Conservation (phyloP, 2,329 filamentous ascomycete genomes). For the Hypoxylon sp. region DNA sequence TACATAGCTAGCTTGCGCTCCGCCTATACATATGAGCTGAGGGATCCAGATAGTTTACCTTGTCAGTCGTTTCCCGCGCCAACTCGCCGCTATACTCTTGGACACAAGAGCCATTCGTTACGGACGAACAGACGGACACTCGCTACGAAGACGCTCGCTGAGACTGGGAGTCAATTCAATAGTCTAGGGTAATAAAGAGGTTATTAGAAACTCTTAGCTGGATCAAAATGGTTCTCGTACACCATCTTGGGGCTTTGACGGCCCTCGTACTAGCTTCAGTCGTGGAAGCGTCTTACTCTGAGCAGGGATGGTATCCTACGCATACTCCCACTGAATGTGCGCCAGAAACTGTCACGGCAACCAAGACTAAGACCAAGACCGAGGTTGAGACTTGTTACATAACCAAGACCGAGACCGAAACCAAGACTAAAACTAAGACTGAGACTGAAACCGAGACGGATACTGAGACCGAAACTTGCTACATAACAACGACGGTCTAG, state of each 20-base stretch:
- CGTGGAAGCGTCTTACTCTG: slow-evolving; percentile 32
- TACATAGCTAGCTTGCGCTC: slow-evolving; percentile 23
- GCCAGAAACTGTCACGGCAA: slow-evolving; percentile 46
- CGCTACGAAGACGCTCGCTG: slow-evolving; percentile 34
- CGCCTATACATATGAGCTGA: slow-evolving; percentile 38
- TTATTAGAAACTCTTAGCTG: slow-evolving; percentile 15
- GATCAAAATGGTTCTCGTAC: slow-evolving; percentile 48
- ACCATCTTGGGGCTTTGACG: slow-evolving; percentile 44
- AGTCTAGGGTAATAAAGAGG: neutral
- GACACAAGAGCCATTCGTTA: slow-evolving; percentile 39
- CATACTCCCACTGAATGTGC: slow-evolving; percentile 32
- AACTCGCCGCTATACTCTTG: slow-evolving; percentile 26
- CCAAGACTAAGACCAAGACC: slow-evolving; percentile 45
- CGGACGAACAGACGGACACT: slow-evolving; percentile 36
- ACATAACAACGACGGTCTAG: slow-evolving; percentile 33
- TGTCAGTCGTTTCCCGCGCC: slow-evolving; percentile 20
- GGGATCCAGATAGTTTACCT: slow-evolving; percentile 22
- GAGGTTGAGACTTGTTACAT: slow-evolving; percentile 33
- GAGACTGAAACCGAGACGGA: slow-evolving; percentile 47
- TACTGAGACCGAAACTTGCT: slow-evolving; percentile 31
- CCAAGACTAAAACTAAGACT: slow-evolving; percentile 47
- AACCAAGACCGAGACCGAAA: slow-evolving; percentile 44
- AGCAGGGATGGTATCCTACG: slow-evolving; percentile 22
- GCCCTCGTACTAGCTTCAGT: slow-evolving; percentile 46
- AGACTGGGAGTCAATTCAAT: slow-evolving; percentile 9